These are phyloP conservation scores for Lactifluus pinguis DNA, from an alignment of 768 basidiomycete genomes.

Conservation along the genomic window DNA sequence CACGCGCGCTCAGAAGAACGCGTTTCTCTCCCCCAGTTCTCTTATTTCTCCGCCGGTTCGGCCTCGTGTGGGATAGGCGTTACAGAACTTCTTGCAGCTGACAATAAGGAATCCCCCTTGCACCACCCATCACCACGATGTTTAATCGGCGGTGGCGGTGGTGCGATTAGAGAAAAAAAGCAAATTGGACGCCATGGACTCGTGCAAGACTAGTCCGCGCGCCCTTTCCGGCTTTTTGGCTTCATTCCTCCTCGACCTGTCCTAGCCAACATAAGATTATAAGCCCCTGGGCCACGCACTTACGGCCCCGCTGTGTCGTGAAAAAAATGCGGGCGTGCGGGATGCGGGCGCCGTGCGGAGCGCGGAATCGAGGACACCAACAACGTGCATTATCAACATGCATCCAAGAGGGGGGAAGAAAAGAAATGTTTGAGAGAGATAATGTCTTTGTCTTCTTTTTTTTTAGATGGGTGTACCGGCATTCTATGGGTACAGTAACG, in stretches of 20 bases:
- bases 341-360: background rate
- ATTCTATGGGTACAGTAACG: background rate
- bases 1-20: background rate
- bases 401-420: background rate
- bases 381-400: background rate
- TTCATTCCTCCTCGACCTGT: background rate
- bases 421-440: background rate
- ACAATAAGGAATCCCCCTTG: background rate
- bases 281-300: background rate
- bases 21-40: background rate
- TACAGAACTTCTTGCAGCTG: background rate
- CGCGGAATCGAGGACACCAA: background rate
- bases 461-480: background rate
- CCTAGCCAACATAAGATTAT: background rate
- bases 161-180: background rate
- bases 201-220: background rate
- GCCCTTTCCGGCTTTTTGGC: constrained; percentile 1
- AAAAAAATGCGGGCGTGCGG: background rate
- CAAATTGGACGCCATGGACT: background rate
- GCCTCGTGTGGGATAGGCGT: background rate
- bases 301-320: constrained; percentile 14
- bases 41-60: background rate
- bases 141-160: constrained; percentile 13
- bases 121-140: constrained; percentile 9
- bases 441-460: background rate